These are phyloP conservation scores for Solanum pennellii DNA, from an alignment of 257 asterid species.

Conservation along the genomic window DNA sequence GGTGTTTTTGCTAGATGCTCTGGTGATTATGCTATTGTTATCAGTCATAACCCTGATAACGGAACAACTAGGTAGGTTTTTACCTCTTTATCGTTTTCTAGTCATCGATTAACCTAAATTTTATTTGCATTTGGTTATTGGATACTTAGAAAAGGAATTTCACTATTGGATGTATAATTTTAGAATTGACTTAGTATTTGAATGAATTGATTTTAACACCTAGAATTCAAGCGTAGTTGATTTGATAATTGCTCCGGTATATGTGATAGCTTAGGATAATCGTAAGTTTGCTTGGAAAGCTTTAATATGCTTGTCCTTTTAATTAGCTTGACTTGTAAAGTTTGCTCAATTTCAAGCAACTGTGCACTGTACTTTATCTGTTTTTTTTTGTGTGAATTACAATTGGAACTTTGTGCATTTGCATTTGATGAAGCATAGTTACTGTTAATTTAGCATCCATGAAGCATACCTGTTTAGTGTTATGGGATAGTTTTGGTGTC, in stretches of 20 bases:
- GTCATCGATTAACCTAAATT: not conserved
- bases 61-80: slow-evolving; percentile 31
- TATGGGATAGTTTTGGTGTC: not conserved
- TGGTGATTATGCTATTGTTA: slow-evolving; percentile 43
- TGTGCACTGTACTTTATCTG: not conserved
- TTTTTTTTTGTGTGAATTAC: not conserved
- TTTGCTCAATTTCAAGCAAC: not conserved
- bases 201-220: not conserved
- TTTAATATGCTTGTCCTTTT: not conserved
- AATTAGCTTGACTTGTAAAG: not conserved
- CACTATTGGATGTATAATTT: not conserved
- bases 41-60: slow-evolving; percentile 41
- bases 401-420: not conserved
- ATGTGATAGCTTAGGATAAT: not conserved
- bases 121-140: not conserved
- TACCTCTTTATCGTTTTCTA: not conserved
- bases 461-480: not conserved
- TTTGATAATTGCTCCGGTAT: not conserved
- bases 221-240: not conserved
- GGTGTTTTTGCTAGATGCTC: slow-evolving; percentile 47
- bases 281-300: not conserved
- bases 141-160: too few species aligned
- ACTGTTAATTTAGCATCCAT: not conserved
- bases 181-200: not conserved
- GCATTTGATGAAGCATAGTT: not conserved